Percentiles rank a stretch among this genome's conserved stretches.
These are phyloP conservation scores for Vitis rotundifolia DNA, from an alignment of 164 flowering plant species.

Conservation along the genomic window DNA sequence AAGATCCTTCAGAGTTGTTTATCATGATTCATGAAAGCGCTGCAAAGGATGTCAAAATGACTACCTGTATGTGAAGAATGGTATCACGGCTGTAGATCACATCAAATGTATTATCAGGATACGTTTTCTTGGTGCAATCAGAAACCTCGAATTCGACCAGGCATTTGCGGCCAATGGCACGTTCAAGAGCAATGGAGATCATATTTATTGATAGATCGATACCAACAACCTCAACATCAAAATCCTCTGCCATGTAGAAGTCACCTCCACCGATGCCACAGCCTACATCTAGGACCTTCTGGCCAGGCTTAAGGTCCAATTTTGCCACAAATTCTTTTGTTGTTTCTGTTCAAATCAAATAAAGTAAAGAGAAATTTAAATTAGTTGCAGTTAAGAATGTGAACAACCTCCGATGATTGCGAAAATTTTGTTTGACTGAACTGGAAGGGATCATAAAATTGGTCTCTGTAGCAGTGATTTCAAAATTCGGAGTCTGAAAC, in stretches of 20 bases:
- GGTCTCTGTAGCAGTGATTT: no score
- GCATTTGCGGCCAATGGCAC: constrained; percentile 90
- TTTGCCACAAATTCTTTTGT: constrained; percentile 90
- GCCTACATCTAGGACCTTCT: constrained; percentile 96
- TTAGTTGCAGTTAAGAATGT: not conserved
- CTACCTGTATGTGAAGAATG: no score
- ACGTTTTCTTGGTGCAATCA: constrained; percentile 84
- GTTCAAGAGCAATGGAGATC: constrained; percentile 95
- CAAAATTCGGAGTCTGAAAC: no score
- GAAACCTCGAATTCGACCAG: constrained; percentile 95
- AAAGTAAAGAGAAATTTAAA: not conserved
- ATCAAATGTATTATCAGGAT: constrained; percentile 78
- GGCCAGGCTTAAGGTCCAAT: constrained; percentile 87
- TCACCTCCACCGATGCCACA: constrained; percentile 99
- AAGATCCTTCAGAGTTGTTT: not conserved
- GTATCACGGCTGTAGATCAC: constrained; percentile 13
- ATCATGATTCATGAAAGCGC: not conserved
- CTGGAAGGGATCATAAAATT: no score
- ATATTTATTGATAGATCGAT: constrained; percentile 95
- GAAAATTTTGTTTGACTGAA: no score
- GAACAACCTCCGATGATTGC: no score
- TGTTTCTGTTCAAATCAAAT: constrained; percentile 60
- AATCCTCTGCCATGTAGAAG: constrained; percentile 94
- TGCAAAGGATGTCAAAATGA: not conserved
- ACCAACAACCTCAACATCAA: constrained; percentile 83